Base-by-base conservation (phyloP, 2,329 filamentous ascomycete species). In the Shiraia sp. region DNA sequence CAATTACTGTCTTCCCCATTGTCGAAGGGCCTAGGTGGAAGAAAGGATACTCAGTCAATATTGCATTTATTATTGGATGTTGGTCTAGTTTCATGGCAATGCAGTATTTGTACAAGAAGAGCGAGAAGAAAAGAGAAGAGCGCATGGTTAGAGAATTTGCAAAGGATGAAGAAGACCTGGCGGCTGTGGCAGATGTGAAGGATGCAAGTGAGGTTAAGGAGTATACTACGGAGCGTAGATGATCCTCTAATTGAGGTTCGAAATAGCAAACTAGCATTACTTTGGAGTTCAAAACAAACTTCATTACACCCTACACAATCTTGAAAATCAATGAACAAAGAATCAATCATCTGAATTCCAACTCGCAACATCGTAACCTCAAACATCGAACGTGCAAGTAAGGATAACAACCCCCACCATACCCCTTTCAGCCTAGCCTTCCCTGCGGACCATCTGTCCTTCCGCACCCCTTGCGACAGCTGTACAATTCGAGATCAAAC, bases 31-130 rank as follows among this genome's bases (percentile, higher is more conserved):
- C 76, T 0, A 62, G 70, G 24, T 79, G 76, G 76, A 70, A 57
- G 2, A 75, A 74, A 22, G 75, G 76, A 0, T 79, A 75, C 65
- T 73, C 75, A 0, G 69, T 76, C 5, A 70, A 73, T 2, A 68
- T 78, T 33, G 69, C 66, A 0, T 79, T 79, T 36, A 70, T 72
- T 25, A 59, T 74, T 30, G 53, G 76, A 3, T 61, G 75, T 15
- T 78, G 73, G 75, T 47, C 53, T 28, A 67, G 68, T 6, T 75
- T 75, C 41, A 44, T 73, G 10, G 46, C 63, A 5, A 67, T 68
- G 22, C 59, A 74, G 25, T 56, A 69, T 13, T 31, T 75, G 4
- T 67, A 74, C 44, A 51, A 51, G 39, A 59, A 47, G 43, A 63
- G 59, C 31, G 61, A 66, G 51, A 59, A 53, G 35, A 63, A 44